Percentiles rank a stretch among this genome's conserved stretches.
phyloP scores from a whole-genome alignment of 2,329 filamentous ascomycete species.

The Colletotrichum lindemuthianum region DNA sequence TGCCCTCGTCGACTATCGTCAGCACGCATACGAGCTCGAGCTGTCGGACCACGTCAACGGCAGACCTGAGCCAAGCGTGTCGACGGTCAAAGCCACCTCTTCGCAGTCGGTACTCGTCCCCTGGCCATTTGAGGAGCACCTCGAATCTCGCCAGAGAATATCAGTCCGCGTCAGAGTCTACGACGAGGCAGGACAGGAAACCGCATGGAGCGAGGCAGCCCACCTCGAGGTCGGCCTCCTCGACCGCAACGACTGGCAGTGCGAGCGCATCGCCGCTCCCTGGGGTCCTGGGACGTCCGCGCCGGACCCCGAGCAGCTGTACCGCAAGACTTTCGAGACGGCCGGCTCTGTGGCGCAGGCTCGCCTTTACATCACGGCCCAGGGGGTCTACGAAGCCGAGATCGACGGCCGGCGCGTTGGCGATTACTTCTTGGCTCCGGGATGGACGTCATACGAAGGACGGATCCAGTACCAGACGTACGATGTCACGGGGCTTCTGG shows the following conservation, averaged over 20 bases:
- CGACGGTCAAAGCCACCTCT: background rate
- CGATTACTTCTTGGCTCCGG: slow-evolving; percentile 56
- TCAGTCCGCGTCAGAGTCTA: slow-evolving; percentile 46
- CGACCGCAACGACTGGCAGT: slow-evolving; percentile 43
- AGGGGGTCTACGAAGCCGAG: slow-evolving; percentile 57
- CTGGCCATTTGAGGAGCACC: slow-evolving; percentile 50
- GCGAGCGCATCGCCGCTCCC: slow-evolving; percentile 43
- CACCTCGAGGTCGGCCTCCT: slow-evolving; percentile 48
- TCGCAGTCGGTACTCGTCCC: slow-evolving; percentile 41
- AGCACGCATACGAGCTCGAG: background rate
- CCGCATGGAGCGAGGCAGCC: slow-evolving; percentile 42
- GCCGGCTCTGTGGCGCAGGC: slow-evolving; percentile 43
- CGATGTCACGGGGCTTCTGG: slow-evolving; percentile 51
- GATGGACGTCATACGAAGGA: slow-evolving; percentile 62
- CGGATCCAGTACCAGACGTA: slow-evolving; percentile 64
- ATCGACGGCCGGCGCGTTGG: slow-evolving; percentile 58
- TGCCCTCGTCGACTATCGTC: background rate
- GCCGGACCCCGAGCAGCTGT: slow-evolving; percentile 39
- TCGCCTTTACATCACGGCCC: slow-evolving; percentile 57
- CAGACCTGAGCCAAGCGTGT: background rate
- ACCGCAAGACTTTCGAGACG: slow-evolving; percentile 48
- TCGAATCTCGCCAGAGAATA: slow-evolving; percentile 44
- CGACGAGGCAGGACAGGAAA: slow-evolving; percentile 36
- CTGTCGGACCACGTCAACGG: background rate
- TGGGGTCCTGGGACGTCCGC: slow-evolving; percentile 39